Conservation (phyloP, 2,329 filamentous ascomycete species). For the Colletotrichum ledebouriae region DNA sequence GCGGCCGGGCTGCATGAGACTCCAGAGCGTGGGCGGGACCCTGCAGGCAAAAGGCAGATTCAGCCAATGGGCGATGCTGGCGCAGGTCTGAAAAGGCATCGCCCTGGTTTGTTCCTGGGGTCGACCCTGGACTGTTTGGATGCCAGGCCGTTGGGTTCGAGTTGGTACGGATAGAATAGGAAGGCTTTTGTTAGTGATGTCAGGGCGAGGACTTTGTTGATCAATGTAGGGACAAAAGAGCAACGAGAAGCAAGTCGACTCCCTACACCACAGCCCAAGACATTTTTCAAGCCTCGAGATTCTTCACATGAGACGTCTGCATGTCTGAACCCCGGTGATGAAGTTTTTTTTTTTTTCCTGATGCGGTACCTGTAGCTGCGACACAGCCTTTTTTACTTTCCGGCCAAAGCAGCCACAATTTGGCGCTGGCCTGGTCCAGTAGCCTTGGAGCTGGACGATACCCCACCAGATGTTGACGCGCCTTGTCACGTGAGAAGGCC, state of each 20-base stretch:
- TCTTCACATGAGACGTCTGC: constrained; percentile 41
- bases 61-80: constrained; percentile 31
- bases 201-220: constrained; percentile 25
- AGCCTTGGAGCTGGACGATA: constrained; percentile 5
- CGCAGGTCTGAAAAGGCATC: constrained; percentile 27
- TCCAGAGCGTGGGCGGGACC: constrained; percentile 41
- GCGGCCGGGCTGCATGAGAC: constrained; percentile 31
- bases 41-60: constrained; percentile 35
- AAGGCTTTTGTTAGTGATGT: constrained; percentile 25
- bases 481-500: constrained; percentile 37
- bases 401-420: constrained; percentile 10
- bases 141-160: constrained; percentile 38
- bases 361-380: constrained; percentile 36
- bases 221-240: constrained; percentile 9
- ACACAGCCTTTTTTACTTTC: constrained; percentile 10
- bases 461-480: constrained; percentile 27
- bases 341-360: constrained; percentile 38
- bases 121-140: constrained; percentile 31
- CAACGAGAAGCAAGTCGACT: constrained; percentile 4
- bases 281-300: constrained; percentile 24
- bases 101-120: constrained; percentile 23
- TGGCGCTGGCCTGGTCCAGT: neutral
- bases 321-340: constrained; percentile 27
- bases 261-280: constrained; percentile 16
- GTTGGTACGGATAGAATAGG: neutral